These are phyloP conservation scores for Albizia julibrissin DNA, from an alignment of 306 rosid genomes.

Conservation along the genomic window DNA sequence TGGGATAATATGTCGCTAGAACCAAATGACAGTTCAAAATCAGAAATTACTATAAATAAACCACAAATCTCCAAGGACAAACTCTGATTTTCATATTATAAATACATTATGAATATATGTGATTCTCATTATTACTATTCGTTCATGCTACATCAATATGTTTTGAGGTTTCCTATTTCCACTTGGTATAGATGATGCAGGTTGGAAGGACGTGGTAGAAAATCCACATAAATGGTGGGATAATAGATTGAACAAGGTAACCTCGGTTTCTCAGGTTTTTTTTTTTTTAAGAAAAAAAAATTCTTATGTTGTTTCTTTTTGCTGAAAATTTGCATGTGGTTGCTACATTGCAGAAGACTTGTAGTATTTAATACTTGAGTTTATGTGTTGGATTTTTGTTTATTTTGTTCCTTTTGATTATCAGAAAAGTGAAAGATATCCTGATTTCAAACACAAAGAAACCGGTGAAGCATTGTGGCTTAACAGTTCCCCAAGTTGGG, in stretches of 20 bases:
- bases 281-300: no score
- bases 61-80: background rate
- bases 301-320: background rate
- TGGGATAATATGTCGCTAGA: background rate
- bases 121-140: background rate
- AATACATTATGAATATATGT: background rate
- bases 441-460: conserved; percentile 79
- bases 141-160: conserved; percentile 9
- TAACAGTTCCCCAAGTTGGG: conserved; percentile 55
- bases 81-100: background rate
- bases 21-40: background rate
- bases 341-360: background rate
- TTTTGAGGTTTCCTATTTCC: conserved; percentile 22
- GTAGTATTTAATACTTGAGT: background rate
- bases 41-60: background rate
- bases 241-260: conserved; percentile 65
- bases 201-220: conserved; percentile 65
- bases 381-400: conserved; percentile 23
- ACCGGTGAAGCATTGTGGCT: conserved; percentile 68
- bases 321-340: background rate
- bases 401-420: conserved; percentile 26
- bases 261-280: conserved; percentile 5
- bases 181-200: conserved; percentile 47
- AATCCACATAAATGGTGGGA: conserved; percentile 75
- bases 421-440: conserved; percentile 48